Conservation (phyloP, 176 grass and related monocot species). For the Oryza meridionalis region DNA sequence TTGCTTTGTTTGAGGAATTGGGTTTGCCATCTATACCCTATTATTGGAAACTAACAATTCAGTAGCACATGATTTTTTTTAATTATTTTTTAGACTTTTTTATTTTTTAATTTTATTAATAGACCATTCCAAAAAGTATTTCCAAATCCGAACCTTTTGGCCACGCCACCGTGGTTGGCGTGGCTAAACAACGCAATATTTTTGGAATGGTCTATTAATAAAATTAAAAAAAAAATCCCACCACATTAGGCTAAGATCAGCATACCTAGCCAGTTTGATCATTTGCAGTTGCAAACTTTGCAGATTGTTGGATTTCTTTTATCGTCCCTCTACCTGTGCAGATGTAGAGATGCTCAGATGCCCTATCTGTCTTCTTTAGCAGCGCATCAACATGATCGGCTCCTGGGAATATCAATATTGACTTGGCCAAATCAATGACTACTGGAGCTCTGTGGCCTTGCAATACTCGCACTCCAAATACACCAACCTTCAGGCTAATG, state of each 20-base stretch:
- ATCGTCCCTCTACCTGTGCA: neutral
- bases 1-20: neutral
- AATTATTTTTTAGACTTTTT: too few relatives aligned
- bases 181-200: too few relatives aligned
- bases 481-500: neutral
- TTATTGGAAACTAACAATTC: neutral
- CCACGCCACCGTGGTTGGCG: too few relatives aligned
- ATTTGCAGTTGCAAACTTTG: constrained; percentile 3
- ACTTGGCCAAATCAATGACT: neutral
- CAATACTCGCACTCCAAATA: neutral
- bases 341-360: neutral
- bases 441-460: neutral
- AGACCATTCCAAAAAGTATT: too few relatives aligned
- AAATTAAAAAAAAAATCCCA: neutral
- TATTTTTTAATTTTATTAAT: too few relatives aligned
- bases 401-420: neutral
- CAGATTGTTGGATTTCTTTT: neutral
- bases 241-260: neutral
- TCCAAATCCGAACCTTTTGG: too few relatives aligned
- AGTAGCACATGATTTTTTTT: too few relatives aligned
- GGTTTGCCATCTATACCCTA: neutral
- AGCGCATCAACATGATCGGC: neutral
- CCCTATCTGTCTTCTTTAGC: too few relatives aligned
- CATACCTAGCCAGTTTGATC: neutral
- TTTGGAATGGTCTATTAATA: too few relatives aligned